Evolutionary conservation across 306 rosid species (phyloP), one percentile per base, ranked within the genome.

Genomic region (Sindora glabra): DNA sequence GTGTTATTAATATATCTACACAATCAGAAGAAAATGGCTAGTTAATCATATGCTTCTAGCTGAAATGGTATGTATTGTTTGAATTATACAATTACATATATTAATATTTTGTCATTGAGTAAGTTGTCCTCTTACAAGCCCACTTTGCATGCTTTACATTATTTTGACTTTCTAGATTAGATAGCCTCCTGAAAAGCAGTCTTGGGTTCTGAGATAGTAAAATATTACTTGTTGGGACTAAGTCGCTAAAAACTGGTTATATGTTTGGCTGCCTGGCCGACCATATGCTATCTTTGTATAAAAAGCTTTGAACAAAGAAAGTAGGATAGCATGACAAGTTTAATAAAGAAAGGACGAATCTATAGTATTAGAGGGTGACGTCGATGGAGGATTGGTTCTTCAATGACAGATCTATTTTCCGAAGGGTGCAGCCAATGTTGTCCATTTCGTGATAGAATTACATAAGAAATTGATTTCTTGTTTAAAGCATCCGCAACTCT

Each of bases 311-410:
- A n/a, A n/a, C n/a, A n/a, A n/a, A n/a, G n/a, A n/a, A n/a, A n/a
- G n/a, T n/a, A n/a, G n/a, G n/a, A n/a, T n/a, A n/a, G n/a, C n/a
- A n/a, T n/a, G n/a, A n/a, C n/a, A n/a, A n/a, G n/a, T n/a, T n/a
- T n/a, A n/a, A n/a, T n/a, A n/a, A n/a, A 86, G 86, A 59, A 92
- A 81, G 74, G 79, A 75, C 61, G 87, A 81, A 76, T 79, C 81
- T 48, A 77, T 90, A 47, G 41, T 65, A 53, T 66, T 90, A 67
- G 95, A 90, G 80, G 89, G 89, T 65, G 96, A 90, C 66, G 73
- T 90, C 63, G 89, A 90, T 69, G 97, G 97, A 60, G 97, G 96
- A 66, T 64, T 90, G 79, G 83, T 67, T 77, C 78, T 90, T 63
- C 78, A 55, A 66, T 83, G 97, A 33, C 53, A 81, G 11, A 79